Evolutionary conservation across 2,329 filamentous ascomycete genomes (phyloP), one percentile per base, ranked within the genome.

Genomic region (Beauveria bassiana): DNA sequence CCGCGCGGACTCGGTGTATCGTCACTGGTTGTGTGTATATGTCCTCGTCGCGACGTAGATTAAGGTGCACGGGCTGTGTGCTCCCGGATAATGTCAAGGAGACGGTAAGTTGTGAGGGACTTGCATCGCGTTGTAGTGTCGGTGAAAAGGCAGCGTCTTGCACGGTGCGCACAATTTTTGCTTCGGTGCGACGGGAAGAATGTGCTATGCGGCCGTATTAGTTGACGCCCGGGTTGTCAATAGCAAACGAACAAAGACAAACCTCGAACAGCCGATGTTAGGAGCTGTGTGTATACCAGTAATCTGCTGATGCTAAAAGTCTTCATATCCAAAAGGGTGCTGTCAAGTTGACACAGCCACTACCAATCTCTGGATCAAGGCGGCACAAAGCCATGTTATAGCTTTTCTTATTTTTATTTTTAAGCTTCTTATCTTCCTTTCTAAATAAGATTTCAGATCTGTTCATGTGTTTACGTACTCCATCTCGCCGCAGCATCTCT

Each of bases 1-100:
- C 61, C 9, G 56, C 24, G 18, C 42, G 55, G 22, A 65, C 10
- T 18, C 50, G 47, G 28, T 62, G 56, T 7, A 64, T 49, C 5
- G 61, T 34, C 3, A 65, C 34, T 3, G 57, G 53, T 10, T 65
- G 60, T n/a, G 47, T 26, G 55, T 54, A 64, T 5, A 65, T 55
- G 20, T 61, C 62, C 3, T 65, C 64, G 31, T 64, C 57, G 20
- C 64, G 62, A 4, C 50, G 22, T 5, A 65, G 57, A 3, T 50
- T 24, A 2, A 65, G 47, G 5, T 31, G 16, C 16, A 65, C 26
- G 14, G 28, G 42, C 22, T 46, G 28, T 14, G 24, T 34, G 1
- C 3, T 26, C 2, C 42, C 56, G 12, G 31, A 47, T 3, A 60
- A 22, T 28, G 34, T 50, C 28, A 62, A 62, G n/a, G 55, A 54